Evolutionary conservation across 345 rosid species (phyloP), one percentile per base, ranked within the genome.

Genomic region (Syzygium aromaticum): DNA sequence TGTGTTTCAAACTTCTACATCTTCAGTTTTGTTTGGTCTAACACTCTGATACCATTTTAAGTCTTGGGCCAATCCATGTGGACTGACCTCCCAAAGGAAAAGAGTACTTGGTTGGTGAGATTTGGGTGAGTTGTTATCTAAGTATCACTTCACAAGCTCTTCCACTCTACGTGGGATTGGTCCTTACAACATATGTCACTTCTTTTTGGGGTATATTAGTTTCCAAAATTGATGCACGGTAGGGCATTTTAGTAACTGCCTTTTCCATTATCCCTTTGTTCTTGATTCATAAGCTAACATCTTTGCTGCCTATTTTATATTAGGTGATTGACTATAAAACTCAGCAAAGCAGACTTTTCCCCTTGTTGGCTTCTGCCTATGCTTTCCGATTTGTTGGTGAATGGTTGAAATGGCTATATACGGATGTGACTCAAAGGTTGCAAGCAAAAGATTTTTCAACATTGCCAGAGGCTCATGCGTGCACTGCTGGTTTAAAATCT

Each of bases 401-500:
- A 91, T 96, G 99, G 99, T 94, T 98, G 92, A 95, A 95, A 63
- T 96, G 96, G 98, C 95, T 98, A 54, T 96, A 96, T 87, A 91
- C 90, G 89, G 99, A 98, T 93, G 99, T 98, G 80, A 96, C 96
- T 54, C 92, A 92, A 91, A 94, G 96, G 89, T 89, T 98, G 93
- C 95, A 95, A 89, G 98, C 96, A 87, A 93, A 90, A 87, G 99
- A 98, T 92, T 96, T 96, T 88, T 90, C 99, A 73, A 98, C 97
- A 27, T 92, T 98, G 93, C 98, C 99, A 5, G 99, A 98, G 92
- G 98, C 95, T 89, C 99, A 98, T 91, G 98, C 99, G 51, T 98
- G 99, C 90, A 98, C 99, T 88, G 99, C 99, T 5, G 99, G 99
- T 87, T 92, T 98, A 92, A 98, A 98, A 92, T 98, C 99, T 87